Evolutionary conservation across 192 early-diverging fungal species (phyloP), one percentile per base, ranked within the genome.

Genomic region (Mortierella alpina): DNA sequence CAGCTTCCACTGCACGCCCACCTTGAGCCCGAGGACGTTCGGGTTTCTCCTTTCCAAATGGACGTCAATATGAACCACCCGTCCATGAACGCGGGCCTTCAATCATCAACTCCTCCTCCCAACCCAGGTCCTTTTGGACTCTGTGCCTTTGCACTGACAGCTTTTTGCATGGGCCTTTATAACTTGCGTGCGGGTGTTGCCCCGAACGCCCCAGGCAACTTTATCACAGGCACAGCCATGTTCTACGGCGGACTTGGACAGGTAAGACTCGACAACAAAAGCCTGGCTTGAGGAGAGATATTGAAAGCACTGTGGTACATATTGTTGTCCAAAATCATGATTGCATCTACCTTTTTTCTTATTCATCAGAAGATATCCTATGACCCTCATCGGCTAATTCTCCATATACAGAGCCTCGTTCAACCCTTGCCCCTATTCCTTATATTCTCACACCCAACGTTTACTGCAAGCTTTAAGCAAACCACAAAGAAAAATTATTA

Each of bases 101-200:
- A 66, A 46, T 46, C 76, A n/a, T 59, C 69, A 6, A 47, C 42
- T 4, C 59, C 70, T 63, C 51, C 60, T 2, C 65, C 70, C 45
- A 80, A 80, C 48, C 70, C 77, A 6, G 70, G 70, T 5, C 77
- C 77, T 12, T 80, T 80, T 58, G 77, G 77, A 46, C 77, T 80
- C 55, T 80, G 70, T 23, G 77, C 77, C 47, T 80, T 80, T 72
- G 64, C 77, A 1, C n/a, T 80, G 51, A 80, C 77, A 41, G 69
- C 77, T 31, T 80, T 80, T 23, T 80, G 70, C 40, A 72, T 80
- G 70, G 77, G 77, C 23, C 60, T 80, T 11, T 80, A 72, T 39
- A 80, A 80, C 63, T 42, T 80, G 53, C 66, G 66, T 5, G 70
- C 77, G 5, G 77, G 70, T 14, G 47, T 72, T 39, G 23, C 46